These are phyloP conservation scores for Glaciozyma martinii DNA, from an alignment of 768 basidiomycete genomes.

Conservation along the genomic window DNA sequence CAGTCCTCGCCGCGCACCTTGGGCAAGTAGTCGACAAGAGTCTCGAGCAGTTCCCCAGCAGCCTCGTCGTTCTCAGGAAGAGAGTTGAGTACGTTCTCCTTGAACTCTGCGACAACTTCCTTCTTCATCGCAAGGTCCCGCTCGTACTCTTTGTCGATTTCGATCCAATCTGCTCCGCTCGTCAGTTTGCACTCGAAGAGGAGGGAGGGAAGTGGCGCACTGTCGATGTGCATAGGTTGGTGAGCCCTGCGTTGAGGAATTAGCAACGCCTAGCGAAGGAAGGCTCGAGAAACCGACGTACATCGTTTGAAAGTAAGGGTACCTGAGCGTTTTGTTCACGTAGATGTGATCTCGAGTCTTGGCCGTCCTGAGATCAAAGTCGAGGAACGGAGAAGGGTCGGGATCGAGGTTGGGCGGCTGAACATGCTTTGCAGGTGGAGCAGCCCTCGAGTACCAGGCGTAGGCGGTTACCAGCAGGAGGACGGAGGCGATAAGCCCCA, in stretches of 20 bases:
- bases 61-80: constrained; percentile 70
- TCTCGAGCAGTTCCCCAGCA: constrained; percentile 53
- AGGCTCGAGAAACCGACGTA: too few species aligned
- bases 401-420: background rate
- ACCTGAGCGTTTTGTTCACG: constrained; percentile 31
- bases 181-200: too few species aligned
- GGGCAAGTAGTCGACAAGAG: constrained; percentile 44
- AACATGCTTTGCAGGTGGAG: too few species aligned
- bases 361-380: constrained; percentile 31
- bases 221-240: constrained; percentile 40
- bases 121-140: constrained; percentile 40
- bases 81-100: constrained; percentile 44
- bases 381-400: constrained; percentile 25
- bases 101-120: constrained; percentile 37
- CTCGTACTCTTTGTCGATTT: constrained; percentile 40
- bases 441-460: background rate
- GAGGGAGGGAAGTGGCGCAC: background rate
- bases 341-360: constrained; percentile 31
- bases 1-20: constrained; percentile 39
- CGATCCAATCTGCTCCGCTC: constrained; percentile 38
- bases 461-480: background rate
- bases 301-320: constrained; percentile 33
- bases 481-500: background rate
- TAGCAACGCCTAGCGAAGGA: too few species aligned
- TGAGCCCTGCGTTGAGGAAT: too few species aligned